A percentile compares a stretch with the other conserved stretches of the same genome.
phyloP scores from a whole-genome alignment of 768 basidiomycete genomes.

The Termitomyces sp. region DNA sequence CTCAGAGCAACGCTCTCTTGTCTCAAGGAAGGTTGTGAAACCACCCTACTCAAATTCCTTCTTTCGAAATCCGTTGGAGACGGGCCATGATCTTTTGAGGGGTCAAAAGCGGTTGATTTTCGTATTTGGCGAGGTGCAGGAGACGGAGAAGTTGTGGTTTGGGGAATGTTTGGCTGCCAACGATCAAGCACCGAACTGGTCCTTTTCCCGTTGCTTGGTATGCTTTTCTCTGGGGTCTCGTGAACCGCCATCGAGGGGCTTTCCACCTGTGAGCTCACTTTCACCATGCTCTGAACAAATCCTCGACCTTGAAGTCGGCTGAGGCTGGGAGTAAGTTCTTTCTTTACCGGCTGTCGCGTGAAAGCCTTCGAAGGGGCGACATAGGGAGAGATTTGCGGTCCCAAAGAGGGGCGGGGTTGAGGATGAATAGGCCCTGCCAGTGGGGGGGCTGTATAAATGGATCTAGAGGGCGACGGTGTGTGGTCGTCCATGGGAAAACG shows the following conservation, averaged over 20 bases:
- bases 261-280: constrained; percentile 54
- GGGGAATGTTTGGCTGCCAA: constrained; percentile 45
- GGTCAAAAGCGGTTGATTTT: constrained; percentile 31
- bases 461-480: constrained; percentile 26
- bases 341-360: constrained; percentile 46
- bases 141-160: constrained; percentile 28
- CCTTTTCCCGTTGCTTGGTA: constrained; percentile 29
- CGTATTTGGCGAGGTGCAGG: constrained; percentile 35
- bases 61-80: constrained; percentile 2
- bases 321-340: constrained; percentile 78
- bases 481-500: constrained; percentile 15
- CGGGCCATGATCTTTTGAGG: constrained; percentile 15
- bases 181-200: constrained; percentile 59
- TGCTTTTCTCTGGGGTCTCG: constrained; percentile 25
- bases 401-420: constrained; percentile 37
- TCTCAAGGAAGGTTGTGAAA: constrained; percentile 17
- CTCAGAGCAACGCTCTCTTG: constrained; percentile 6
- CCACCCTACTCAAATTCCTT: constrained; percentile 17
- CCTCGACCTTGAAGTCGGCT: constrained; percentile 80
- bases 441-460: constrained; percentile 31
- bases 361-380: constrained; percentile 51
- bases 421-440: constrained; percentile 52
- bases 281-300: constrained; percentile 80
- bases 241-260: constrained; percentile 29
- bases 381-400: constrained; percentile 38